Percentiles rank a stretch among this genome's conserved stretches.
These are phyloP conservation scores for Sorghum bicolor DNA, from an alignment of 176 grass and related monocot species.

Conservation along the genomic window Sorghum_bicolor_NCBIv3 NC_012873.2:4131501-4132000, in stretches of 20 bases:
- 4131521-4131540: not conserved
- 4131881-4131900: conserved; percentile 77
- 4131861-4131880: conserved; percentile 97
- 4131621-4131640: conserved; percentile 90
- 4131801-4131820: conserved; percentile 36
- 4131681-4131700: conserved; percentile 88
- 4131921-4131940: conserved; percentile 74
- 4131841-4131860: conserved; percentile 85
- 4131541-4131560: conserved; percentile 54
- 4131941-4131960: conserved; percentile 37
- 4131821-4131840: conserved; percentile 72
- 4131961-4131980: conserved; percentile 34
- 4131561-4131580: conserved; percentile 72
- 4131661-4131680: conserved; percentile 67
- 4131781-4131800: not conserved
- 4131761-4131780: conserved; percentile 26
- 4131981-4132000: conserved; percentile 71
- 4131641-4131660: conserved; percentile 81
- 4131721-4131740: conserved; percentile 56
- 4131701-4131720: conserved; percentile 57
- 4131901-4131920: conserved; percentile 80
- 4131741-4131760: not conserved
- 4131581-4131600: conserved; percentile 78
- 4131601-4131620: conserved; percentile 86
- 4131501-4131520: conserved; percentile 2